Evolutionary conservation across 805 yeast genomes (phyloP).

Genomic region (Pichia nanzhaoensis): DNA sequence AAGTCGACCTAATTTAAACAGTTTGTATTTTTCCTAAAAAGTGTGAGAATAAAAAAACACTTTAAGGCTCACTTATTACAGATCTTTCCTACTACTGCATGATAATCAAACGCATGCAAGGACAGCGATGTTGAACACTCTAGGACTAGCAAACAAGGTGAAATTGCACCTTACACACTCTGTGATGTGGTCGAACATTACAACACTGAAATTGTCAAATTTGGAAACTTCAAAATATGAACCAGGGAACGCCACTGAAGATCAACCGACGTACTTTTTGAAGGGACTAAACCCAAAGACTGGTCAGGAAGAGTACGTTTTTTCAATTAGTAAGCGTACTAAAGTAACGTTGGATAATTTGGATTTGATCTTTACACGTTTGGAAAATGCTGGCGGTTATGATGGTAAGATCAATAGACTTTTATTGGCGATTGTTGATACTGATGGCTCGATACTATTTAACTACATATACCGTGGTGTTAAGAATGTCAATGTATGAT

Average conservation of each 20-base stretch:
- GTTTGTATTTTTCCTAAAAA: too few species aligned
- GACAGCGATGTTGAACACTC: conserved; percentile 6
- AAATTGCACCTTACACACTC: conserved; percentile 38
- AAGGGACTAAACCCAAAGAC: conserved; percentile 11
- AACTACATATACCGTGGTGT: conserved; percentile 63
- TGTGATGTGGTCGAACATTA: conserved; percentile 35
- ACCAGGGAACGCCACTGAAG: not conserved
- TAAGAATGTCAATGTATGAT: conserved; percentile 25
- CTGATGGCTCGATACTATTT: conserved; percentile 67
- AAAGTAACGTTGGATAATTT: conserved; percentile 34
- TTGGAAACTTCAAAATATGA: not conserved
- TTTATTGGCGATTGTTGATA: conserved; percentile 48
- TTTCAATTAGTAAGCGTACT: conserved; percentile 29
- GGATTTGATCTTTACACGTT: conserved; percentile 33
- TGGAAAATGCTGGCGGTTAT: conserved; percentile 13
- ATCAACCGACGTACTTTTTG: not conserved
- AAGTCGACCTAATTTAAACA: too few species aligned
- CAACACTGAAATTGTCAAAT: conserved; percentile 1
- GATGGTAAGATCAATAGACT: conserved; percentile 36
- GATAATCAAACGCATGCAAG: too few species aligned
- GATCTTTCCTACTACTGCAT: not conserved
- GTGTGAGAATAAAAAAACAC: too few species aligned
- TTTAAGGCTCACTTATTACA: not conserved
- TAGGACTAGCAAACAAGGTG: conserved; percentile 30
- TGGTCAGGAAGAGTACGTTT: conserved; percentile 25